Evolutionary conservation across 2,329 filamentous ascomycete genomes (phyloP), one percentile per base, ranked within the genome.

Genomic region (Conoideocrella luteorostrata): DNA sequence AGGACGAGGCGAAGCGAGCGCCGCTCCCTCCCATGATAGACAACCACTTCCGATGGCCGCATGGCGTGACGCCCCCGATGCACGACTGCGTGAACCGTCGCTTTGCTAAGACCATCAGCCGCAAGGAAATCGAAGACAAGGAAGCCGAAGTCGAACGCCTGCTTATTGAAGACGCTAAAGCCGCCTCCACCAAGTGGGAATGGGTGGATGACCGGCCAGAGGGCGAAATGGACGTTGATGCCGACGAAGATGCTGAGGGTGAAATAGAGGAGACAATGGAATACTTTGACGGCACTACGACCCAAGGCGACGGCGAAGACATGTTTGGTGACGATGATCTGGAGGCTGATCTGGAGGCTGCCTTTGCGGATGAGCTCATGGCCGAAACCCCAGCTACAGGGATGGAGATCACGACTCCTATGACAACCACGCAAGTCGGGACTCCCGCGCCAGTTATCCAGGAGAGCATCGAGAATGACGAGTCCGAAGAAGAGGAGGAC

Each of bases 11-110:
- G 1, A 70, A 74, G 55, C 72, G 70, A n/a, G 73, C 69, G 42
- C 75, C 82, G n/a, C 68, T 94, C 12, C 89, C 89, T 2, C 64
- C 72, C 42, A 84, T 88, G 55, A 74, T 94, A 40, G 77, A 88
- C 54, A 70, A 64, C 61, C 82, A 66, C 5, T 82, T 83, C 54
- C 83, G 80, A 57, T 95, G 86, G 71, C 85, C 88, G 1, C 89
- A 95, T 62, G 89, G 89, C 24, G 70, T 95, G 17, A 93, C 88
- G 2, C 88, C 89, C 5, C 89, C 89, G 1, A 87, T 95, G 82
- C 85, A 88, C 58, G 88, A 87, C 69, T 88, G 85, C 34, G 75
- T 86, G 34, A 88, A 88, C 60, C 80, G 87, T 22, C 78, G 89
- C 24, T 95, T 95, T 64, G 80, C 88, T 46, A 89, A 90, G 58